These are phyloP conservation scores for Candida sphagnicola DNA, from an alignment of 805 yeast genomes.

Conservation along the genomic window DNA sequence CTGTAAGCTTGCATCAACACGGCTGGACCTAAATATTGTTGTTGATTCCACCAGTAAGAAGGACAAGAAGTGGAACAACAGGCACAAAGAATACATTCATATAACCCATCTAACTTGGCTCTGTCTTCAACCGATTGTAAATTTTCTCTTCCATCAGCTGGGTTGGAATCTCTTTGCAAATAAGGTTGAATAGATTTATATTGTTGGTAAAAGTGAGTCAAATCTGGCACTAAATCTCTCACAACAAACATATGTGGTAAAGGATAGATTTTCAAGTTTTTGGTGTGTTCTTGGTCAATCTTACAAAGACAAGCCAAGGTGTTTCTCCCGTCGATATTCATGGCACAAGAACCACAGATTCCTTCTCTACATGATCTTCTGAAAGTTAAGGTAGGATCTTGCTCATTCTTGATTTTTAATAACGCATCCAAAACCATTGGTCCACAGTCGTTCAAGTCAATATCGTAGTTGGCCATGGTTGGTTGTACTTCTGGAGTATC, in stretches of 20 bases:
- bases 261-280: constrained; percentile 87
- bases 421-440: constrained; percentile 98
- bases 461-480: constrained; percentile 71
- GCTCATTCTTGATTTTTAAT: constrained; percentile 92
- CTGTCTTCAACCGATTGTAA: constrained; percentile 90
- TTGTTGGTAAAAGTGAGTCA: constrained; percentile 96
- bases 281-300: constrained; percentile 74
- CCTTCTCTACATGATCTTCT: constrained; percentile 99
- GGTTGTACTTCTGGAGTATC: constrained; percentile 95
- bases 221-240: constrained; percentile 95
- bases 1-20: constrained; percentile 98
- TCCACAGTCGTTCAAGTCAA: constrained; percentile 89
- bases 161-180: constrained; percentile 75
- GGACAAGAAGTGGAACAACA: constrained; percentile 99
- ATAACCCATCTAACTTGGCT: constrained; percentile 92
- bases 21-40: constrained; percentile 97
- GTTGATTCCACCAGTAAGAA: constrained; percentile 99
- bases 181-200: constrained; percentile 97
- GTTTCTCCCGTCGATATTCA: constrained; percentile 98
- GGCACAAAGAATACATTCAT: constrained; percentile 97
- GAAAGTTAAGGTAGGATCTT: constrained; percentile 91
- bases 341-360: constrained; percentile 98
- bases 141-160: constrained; percentile 90
- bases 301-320: constrained; percentile 95
- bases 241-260: constrained; percentile 98